Base-by-base conservation (phyloP, 345 rosid species). In the Citrus hindsii region DNA sequence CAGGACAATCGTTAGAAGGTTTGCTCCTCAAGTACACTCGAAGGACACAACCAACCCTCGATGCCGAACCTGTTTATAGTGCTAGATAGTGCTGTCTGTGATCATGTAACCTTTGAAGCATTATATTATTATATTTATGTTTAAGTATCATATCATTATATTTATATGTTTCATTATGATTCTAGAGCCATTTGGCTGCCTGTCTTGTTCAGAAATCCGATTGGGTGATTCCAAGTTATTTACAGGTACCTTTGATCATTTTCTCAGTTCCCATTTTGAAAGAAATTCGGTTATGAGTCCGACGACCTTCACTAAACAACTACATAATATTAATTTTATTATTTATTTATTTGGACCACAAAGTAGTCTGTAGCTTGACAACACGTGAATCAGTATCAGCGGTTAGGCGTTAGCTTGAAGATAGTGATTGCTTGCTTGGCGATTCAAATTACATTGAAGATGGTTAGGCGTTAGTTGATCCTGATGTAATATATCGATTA, bases 21-120 rank as follows among this genome's bases (percentile, higher is more conserved):
- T 80, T 95, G 87, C 92, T 92, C 37, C 87, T 94, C 69, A 95
- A 93, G 78, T 93, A 91, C 85, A 92, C 97, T 69, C 88, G 97
- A 67, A 91, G 93, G 82, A 83, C 89, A 28, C 97, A 95, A 24
- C 84, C 96, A 61, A 91, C 81, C 74, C 74, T 78, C 25, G 93
- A 93, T 76, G 88, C 91, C 1, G 90, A 90, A 71, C 97, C 97
- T 76, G 77, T 92, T 81, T 95, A 93, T 75, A 88, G 92, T 77
- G 92, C 92, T 51, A 87, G 97, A 81, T 92, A 87, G 71, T 38
- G 51, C 51, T 46, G 51, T 12, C 51, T 46, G 71, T 6, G 59
- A 48, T 64, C 10, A 33, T 35, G 37, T 38, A 38, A 22, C 32
- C 13, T 10, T 42, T 42, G 3, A 40, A 40, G 14, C 30, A 21